Evolutionary conservation across 805 yeast genomes (phyloP), one percentile per base, ranked within the genome.

Genomic region (Kodamaea kakaduensis): DNA sequence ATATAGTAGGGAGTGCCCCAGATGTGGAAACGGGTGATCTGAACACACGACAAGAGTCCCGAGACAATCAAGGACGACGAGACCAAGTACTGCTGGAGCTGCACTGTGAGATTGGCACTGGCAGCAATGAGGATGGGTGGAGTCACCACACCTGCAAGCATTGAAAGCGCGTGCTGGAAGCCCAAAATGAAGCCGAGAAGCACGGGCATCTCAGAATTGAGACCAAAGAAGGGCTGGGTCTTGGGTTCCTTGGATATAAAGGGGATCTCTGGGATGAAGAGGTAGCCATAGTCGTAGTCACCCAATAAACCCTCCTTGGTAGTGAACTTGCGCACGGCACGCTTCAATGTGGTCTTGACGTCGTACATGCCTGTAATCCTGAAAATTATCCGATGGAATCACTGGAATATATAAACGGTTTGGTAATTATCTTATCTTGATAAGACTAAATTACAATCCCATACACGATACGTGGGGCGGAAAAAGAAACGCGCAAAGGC

Each of bases 81-180:
- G 10, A 66, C 69, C 42, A 66, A 45, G 47, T 65, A 66, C 35
- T 62, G 57, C 27, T 56, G 55, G 14, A 64, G 39, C 1, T 59
- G 67, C 8, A 64, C 47, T 21, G 58, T 61, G 31, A 88, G 66
- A 54, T 83, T 71, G 6, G 90, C 90, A 17, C 73, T 57, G 9
- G 69, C 48, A 0, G 88, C 67, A 32, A 86, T 83, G 45, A 88
- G 66, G 36, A 88, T 62, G 3, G 95, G 90, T 6, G 96, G 95
- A 6, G 93, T 67, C 23, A 84, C 82, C 33, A 88, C 75, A 51
- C 96, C 96, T 10, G 96, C 96, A 62, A 88, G 64, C 96, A 89
- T 88, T 17, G 96, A 78, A 45, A 88, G 58, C 1, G 95, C 65
- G 54, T 88, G 97, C 64, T 88, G 96, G 43, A 88, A 70, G 12